These are phyloP conservation scores for Podaxis carcinomalis DNA, from an alignment of 768 basidiomycete species.

Conservation along the genomic window DNA sequence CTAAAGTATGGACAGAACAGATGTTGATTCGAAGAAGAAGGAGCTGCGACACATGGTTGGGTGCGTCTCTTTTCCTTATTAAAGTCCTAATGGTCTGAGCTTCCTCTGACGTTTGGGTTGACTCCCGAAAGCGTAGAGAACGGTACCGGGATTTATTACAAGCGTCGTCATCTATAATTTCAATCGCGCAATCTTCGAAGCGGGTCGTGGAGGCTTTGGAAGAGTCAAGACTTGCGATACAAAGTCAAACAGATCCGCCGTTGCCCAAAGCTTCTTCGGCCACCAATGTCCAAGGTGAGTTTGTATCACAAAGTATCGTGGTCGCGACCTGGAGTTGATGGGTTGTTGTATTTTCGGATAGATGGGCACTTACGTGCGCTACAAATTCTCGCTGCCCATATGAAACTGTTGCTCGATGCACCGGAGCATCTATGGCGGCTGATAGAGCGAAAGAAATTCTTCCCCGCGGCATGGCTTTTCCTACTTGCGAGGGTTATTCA, in stretches of 20 bases:
- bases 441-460: constrained; percentile 73
- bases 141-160: constrained; percentile 85
- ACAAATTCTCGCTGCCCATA: constrained; percentile 78
- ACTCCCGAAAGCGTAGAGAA: constrained; percentile 69
- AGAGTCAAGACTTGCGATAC: constrained; percentile 54
- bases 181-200: constrained; percentile 65
- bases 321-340: neutral
- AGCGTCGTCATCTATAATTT: constrained; percentile 81
- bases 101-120: constrained; percentile 21
- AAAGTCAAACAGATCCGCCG: constrained; percentile 40
- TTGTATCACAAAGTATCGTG: neutral
- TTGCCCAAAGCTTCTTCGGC: constrained; percentile 34
- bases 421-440: constrained; percentile 91
- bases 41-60: constrained; percentile 89
- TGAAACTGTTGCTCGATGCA: constrained; percentile 88
- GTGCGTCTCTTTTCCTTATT: constrained; percentile 45
- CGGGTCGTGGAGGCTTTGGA: constrained; percentile 60
- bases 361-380: constrained; percentile 66
- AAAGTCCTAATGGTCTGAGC: neutral
- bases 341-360: constrained; percentile 19
- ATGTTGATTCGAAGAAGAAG: constrained; percentile 85
- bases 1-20: constrained; percentile 41
- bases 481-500: constrained; percentile 83
- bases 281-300: constrained; percentile 41
- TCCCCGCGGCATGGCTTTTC: constrained; percentile 86